Conservation (phyloP, 164 flowering plant species). For the Akebia trifoliata region DNA sequence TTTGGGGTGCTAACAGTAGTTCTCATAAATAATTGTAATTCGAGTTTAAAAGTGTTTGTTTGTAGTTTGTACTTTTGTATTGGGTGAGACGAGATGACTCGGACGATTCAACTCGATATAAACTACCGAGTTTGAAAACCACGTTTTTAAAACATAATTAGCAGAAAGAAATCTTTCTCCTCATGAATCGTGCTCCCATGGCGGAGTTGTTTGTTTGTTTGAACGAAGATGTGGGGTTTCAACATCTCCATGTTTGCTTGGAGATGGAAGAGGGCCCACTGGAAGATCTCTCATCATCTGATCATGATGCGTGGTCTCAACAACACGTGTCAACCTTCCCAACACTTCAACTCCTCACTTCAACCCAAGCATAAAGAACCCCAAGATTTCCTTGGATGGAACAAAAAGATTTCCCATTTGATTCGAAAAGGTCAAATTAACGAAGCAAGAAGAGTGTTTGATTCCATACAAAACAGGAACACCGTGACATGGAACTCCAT, state of each 20-base stretch:
- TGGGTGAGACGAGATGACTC: too few relatives aligned
- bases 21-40: too few relatives aligned
- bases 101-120: too few relatives aligned
- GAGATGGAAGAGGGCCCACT: not conserved
- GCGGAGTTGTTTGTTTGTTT: not conserved
- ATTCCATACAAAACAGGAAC: constrained; percentile 14
- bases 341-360: not conserved
- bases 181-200: not conserved
- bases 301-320: not conserved
- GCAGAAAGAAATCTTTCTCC: too few relatives aligned
- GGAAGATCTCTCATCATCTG: not conserved
- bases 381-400: constrained; percentile 11
- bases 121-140: too few relatives aligned
- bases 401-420: constrained; percentile 9
- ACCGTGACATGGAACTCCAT: constrained; percentile 24
- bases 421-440: constrained; percentile 6
- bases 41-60: too few relatives aligned
- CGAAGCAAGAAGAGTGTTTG: constrained; percentile 21
- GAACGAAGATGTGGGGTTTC: constrained; percentile 3
- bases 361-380: not conserved
- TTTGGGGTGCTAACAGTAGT: too few relatives aligned
- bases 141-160: too few relatives aligned
- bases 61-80: too few relatives aligned
- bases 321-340: not conserved
- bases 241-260: not conserved